Evolutionary conservation across 2,329 filamentous ascomycete species (phyloP).

Genomic region (Fusarium illudens): DNA sequence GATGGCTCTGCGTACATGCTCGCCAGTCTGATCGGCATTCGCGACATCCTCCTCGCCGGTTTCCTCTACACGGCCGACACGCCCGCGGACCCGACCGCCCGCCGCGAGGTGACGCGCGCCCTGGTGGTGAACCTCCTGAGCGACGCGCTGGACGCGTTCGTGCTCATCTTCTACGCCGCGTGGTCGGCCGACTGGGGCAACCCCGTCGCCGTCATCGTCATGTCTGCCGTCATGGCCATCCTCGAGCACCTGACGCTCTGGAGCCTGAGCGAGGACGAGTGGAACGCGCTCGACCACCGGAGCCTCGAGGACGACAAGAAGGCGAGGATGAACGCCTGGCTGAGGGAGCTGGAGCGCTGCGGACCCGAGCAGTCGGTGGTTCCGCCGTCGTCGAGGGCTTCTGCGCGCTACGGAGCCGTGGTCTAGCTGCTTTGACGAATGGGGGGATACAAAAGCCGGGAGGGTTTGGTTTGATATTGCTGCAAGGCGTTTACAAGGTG

Average conservation of each 20-base stretch:
- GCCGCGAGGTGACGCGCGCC: conserved; percentile 44
- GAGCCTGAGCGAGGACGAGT: conserved; percentile 45
- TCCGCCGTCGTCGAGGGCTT: conserved; percentile 27
- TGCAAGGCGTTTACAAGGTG: conserved; percentile 23
- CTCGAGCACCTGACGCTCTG: conserved; percentile 47
- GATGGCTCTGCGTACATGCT: conserved; percentile 43
- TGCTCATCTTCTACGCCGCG: conserved; percentile 47
- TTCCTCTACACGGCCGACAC: conserved; percentile 42
- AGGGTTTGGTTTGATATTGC: neutral
- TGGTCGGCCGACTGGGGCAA: conserved; percentile 44
- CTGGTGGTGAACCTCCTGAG: conserved; percentile 44
- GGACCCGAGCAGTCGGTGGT: conserved; percentile 25
- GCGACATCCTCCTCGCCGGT: conserved; percentile 45
- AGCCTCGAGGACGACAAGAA: conserved; percentile 43
- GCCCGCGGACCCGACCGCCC: conserved; percentile 15
- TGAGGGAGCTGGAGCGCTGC: conserved; percentile 39
- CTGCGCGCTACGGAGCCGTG: conserved; percentile 26
- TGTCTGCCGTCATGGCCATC: conserved; percentile 44
- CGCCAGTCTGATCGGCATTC: conserved; percentile 44
- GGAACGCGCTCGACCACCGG: conserved; percentile 25
- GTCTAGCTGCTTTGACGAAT: conserved; percentile 1
- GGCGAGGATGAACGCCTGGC: conserved; percentile 45
- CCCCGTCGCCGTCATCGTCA: conserved; percentile 42
- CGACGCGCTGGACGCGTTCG: conserved; percentile 47
- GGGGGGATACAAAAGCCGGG: conserved; percentile 1